Evolutionary conservation across 176 grass and related monocot genomes (phyloP).

Genomic region (Rhynchospora tenuis): DNA sequence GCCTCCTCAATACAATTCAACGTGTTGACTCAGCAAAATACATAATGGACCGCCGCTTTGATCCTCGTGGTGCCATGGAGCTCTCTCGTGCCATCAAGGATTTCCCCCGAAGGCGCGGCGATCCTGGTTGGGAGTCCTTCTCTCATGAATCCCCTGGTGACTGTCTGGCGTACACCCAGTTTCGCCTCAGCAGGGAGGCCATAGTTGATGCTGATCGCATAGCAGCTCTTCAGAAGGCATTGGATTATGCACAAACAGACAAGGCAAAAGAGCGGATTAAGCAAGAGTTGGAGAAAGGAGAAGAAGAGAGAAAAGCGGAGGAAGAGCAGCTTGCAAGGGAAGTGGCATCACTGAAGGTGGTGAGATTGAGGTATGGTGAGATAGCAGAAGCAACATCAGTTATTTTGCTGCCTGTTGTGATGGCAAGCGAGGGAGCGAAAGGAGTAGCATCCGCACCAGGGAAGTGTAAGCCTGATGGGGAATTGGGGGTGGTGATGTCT

Average conservation of each 20-base stretch:
- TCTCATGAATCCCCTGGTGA: conserved; percentile 41
- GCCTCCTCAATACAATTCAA: conserved; percentile 60
- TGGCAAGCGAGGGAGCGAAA: conserved; percentile 40
- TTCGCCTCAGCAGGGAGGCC: conserved; percentile 61
- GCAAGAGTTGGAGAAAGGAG: conserved; percentile 33
- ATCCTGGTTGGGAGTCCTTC: conserved; percentile 58
- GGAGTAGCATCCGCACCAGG: conserved; percentile 43
- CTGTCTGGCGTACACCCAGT: conserved; percentile 68
- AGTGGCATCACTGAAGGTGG: conserved; percentile 34
- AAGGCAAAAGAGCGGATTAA: conserved; percentile 34
- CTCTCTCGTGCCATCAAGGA: conserved; percentile 56
- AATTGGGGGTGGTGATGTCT: conserved; percentile 58
- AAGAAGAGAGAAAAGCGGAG: conserved; percentile 15
- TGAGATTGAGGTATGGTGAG: conserved; percentile 60
- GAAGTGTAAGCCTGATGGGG: conserved; percentile 40
- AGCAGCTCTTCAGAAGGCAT: conserved; percentile 45
- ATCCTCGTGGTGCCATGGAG: conserved; percentile 46
- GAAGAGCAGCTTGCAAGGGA: neutral
- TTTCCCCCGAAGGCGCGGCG: conserved; percentile 53
- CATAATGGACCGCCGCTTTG: conserved; percentile 40
- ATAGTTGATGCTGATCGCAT: conserved; percentile 24
- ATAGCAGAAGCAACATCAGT: conserved; percentile 58
- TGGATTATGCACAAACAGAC: conserved; percentile 55
- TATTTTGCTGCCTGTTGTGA: conserved; percentile 50
- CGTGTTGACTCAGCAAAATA: conserved; percentile 34